Base-by-base conservation (phyloP, 2,329 filamentous ascomycete species). In the Verticillium klebahnii region DNA sequence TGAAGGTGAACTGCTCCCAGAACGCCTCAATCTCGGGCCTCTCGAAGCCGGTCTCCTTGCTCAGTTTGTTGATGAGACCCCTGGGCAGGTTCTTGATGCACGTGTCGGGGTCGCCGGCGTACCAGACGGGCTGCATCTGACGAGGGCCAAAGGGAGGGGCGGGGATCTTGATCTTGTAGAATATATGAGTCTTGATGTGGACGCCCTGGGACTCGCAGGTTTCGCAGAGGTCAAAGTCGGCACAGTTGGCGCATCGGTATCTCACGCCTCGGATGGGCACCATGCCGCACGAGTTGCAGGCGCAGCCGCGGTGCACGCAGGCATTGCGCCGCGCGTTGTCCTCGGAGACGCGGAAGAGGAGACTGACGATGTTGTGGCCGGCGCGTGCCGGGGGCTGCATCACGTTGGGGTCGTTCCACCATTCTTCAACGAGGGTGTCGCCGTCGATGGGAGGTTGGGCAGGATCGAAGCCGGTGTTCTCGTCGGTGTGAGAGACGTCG, bases 1-100 rank as follows among this genome's bases (percentile, higher is more conserved):
- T 89, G 73, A 93, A 97, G 5, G 91, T 93, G 84, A 96, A 99
- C 71, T 98, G 94, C 71, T 98, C 94, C 89, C 93, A 98, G 52
- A 96, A 86, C 7, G 93, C 94, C 75, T 98, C 94, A 6, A 99
- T 80, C 73, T 96, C 92, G 1, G 92, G 89, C 32, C 90, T 85
- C 70, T 97, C 93, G 74, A 96, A 91, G 19, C 87, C 87, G 0
- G 90, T 93, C 64, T 91, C 88, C 60, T 82, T 82, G 34, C 86
- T 86, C 60, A 93, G 81, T 63, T 87, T 88, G 60, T 87, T 84
- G 60, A 91, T 88, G 40, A 95, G 77, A 1, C 80, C 74, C 31
- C 86, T 83, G 1, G 88, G 85, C n/a, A 98, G 80, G 55, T 80
- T 86, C 23, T 86, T 83, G 19, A 86, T 81, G 68, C 90, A 86